Evolutionary conservation across 331 rosid species (phyloP).

Genomic region (Pyracantha coccinea): DNA sequence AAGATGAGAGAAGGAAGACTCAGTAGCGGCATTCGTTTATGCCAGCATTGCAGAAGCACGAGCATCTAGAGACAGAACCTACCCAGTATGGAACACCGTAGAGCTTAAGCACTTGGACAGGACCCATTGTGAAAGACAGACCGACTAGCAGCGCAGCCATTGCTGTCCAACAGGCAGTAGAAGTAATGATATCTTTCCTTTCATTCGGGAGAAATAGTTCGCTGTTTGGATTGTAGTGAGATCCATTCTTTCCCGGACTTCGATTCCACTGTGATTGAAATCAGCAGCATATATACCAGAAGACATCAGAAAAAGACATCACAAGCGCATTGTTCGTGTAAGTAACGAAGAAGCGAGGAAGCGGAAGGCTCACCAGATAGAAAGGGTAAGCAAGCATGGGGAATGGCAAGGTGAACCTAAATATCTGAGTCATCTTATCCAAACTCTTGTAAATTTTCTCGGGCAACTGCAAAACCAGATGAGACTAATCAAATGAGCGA

Average conservation of each 20-base stretch:
- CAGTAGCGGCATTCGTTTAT: neutral
- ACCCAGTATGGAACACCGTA: constrained; percentile 39
- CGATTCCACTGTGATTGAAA: constrained; percentile 33
- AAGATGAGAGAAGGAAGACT: neutral
- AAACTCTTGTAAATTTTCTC: constrained; percentile 26
- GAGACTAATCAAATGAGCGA: neutral
- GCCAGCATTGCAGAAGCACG: neutral
- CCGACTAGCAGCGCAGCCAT: constrained; percentile 40
- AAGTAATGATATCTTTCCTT: constrained; percentile 33
- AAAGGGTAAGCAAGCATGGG: constrained; percentile 55
- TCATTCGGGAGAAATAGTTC: constrained; percentile 35
- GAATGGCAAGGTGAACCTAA: constrained; percentile 43
- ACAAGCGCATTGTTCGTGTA: neutral
- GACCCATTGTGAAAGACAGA: constrained; percentile 35
- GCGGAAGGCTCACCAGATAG: constrained; percentile 30
- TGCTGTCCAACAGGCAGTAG: constrained; percentile 44
- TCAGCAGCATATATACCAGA: neutral
- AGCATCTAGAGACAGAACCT: constrained; percentile 1
- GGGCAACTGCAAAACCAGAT: constrained; percentile 26
- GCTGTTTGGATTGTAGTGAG: constrained; percentile 39
- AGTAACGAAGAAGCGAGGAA: neutral
- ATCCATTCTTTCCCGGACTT: constrained; percentile 48
- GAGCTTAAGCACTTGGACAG: constrained; percentile 39
- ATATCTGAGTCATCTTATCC: constrained; percentile 24
- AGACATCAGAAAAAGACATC: neutral